These are phyloP conservation scores for Dendryphion nanum DNA, from an alignment of 2,329 filamentous ascomycete species.

Conservation along the genomic window DNA sequence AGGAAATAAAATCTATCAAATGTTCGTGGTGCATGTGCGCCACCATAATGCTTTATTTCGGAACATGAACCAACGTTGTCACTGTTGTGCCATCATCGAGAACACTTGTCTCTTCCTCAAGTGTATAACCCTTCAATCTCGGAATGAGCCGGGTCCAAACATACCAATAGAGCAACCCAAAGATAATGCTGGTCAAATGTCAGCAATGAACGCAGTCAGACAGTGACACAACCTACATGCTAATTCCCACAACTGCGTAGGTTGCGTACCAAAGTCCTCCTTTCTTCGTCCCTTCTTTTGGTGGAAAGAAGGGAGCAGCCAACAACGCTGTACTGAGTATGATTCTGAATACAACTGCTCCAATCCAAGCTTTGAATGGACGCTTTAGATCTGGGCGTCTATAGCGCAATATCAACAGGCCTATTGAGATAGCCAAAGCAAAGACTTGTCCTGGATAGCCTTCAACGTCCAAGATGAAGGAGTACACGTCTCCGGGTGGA, in stretches of 20 bases:
- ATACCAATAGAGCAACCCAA: constrained; percentile 67
- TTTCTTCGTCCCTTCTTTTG: constrained; percentile 29
- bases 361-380: constrained; percentile 65
- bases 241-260: constrained; percentile 53
- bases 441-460: constrained; percentile 66
- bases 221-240: constrained; percentile 45
- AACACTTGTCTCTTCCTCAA: constrained; percentile 61
- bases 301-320: constrained; percentile 62
- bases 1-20: no score
- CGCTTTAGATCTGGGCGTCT: constrained; percentile 59
- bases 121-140: constrained; percentile 55
- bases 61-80: constrained; percentile 52
- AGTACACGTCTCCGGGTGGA: constrained; percentile 66
- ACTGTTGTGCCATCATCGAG: constrained; percentile 67
- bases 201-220: no score
- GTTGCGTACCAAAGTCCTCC: constrained; percentile 50
- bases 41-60: no score
- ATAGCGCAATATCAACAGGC: constrained; percentile 60
- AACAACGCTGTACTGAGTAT: constrained; percentile 55
- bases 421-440: constrained; percentile 56
- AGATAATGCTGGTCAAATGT: constrained; percentile 51
- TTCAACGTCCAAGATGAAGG: constrained; percentile 71
- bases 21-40: no score
- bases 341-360: constrained; percentile 58
- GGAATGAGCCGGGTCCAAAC: constrained; percentile 64